Conservation (phyloP, 495 filamentous ascomycete species). For the Aspergillus baeticus region DNA sequence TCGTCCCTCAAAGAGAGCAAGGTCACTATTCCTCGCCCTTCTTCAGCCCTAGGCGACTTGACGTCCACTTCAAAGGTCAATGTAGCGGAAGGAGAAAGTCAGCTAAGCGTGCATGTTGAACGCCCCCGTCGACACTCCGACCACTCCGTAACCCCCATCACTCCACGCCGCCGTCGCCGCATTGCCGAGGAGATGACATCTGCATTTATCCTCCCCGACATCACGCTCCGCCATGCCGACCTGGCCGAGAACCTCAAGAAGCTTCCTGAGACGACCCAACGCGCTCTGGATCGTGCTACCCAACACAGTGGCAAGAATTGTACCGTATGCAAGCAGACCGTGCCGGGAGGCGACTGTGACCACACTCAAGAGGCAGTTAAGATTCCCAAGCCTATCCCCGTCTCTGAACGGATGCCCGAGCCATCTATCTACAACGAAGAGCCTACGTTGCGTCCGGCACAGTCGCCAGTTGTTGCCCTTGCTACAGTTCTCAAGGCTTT, state of each 20-base stretch:
- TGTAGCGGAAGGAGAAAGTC: slow-evolving; percentile 28
- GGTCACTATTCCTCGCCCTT: slow-evolving; percentile 29
- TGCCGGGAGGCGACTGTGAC: slow-evolving; percentile 37
- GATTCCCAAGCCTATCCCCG: slow-evolving; percentile 67
- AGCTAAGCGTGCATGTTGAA: slow-evolving; percentile 31
- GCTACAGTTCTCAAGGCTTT: slow-evolving; percentile 77
- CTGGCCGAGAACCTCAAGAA: slow-evolving; percentile 31
- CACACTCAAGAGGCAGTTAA: slow-evolving; percentile 50
- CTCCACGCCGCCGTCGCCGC: slow-evolving; percentile 31
- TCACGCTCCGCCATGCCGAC: slow-evolving; percentile 51
- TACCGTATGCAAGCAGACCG: slow-evolving; percentile 66
- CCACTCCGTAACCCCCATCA: slow-evolving; percentile 30
- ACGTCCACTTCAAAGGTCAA: slow-evolving; percentile 29
- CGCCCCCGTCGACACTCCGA: slow-evolving; percentile 49
- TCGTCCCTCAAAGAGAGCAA: slow-evolving; percentile 47
- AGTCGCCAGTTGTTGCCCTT: slow-evolving; percentile 71
- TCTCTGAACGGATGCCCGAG: slow-evolving; percentile 62
- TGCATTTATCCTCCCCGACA: slow-evolving; percentile 73
- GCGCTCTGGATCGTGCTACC: slow-evolving; percentile 57
- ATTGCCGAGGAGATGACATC: slow-evolving; percentile 69
- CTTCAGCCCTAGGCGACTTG: slow-evolving; percentile 39
- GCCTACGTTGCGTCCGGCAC: slow-evolving; percentile 73
- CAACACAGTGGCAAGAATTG: slow-evolving; percentile 70
- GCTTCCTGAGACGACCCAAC: slow-evolving; percentile 52
- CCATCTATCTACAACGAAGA: slow-evolving; percentile 59